A percentile compares a stretch with the other conserved stretches of the same genome.
Evolutionary conservation across 768 basidiomycete species (phyloP).

Genomic region (Amanita thiersii): DNA sequence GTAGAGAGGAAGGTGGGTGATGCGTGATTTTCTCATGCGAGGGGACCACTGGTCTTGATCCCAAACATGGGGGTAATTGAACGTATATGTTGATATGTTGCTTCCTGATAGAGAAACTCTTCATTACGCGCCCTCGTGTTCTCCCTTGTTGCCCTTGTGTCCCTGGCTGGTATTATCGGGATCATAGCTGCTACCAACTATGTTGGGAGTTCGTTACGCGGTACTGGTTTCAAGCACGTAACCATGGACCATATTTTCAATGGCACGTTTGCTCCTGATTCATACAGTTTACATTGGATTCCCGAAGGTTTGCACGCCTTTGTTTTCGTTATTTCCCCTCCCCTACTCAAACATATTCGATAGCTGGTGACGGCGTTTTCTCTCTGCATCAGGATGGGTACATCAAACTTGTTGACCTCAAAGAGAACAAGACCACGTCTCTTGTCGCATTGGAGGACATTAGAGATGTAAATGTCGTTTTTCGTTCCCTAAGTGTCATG

Average conservation of each 20-base stretch:
- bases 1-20: background rate
- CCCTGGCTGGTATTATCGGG: constrained; percentile 61
- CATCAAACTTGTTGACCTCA: constrained; percentile 77
- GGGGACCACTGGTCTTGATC: background rate
- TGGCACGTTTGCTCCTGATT: constrained; percentile 63
- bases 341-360: background rate
- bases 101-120: constrained; percentile 29
- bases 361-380: constrained; percentile 94
- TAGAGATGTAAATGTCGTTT: constrained; percentile 39
- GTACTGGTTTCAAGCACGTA: constrained; percentile 54
- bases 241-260: constrained; percentile 91
- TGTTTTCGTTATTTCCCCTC: background rate
- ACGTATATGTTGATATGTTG: background rate
- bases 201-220: constrained; percentile 41
- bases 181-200: constrained; percentile 72
- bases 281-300: constrained; percentile 68
- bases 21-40: background rate
- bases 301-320: constrained; percentile 62
- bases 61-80: background rate
- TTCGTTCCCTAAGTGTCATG: constrained; percentile 2
- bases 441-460: constrained; percentile 54
- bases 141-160: constrained; percentile 49
- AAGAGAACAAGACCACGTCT: constrained; percentile 57
- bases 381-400: constrained; percentile 50
- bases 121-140: constrained; percentile 58